A percentile compares a stretch with the other conserved stretches of the same genome.
phyloP scores from a whole-genome alignment of 2,329 filamentous ascomycete genomes.

The Periconia sp. region DNA sequence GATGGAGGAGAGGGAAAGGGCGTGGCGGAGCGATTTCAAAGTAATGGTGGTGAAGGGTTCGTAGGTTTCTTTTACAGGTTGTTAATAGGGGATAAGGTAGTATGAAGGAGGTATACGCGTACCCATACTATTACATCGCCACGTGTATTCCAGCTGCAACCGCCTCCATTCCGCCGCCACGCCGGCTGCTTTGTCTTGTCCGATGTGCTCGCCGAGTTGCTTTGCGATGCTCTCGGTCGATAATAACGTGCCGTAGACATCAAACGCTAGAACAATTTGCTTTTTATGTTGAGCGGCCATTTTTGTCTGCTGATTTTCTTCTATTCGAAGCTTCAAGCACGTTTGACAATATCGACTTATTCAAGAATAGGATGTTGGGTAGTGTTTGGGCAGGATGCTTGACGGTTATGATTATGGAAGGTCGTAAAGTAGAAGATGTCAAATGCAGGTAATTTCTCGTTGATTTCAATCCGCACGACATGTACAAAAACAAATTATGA shows the following conservation, averaged over 20 bases:
- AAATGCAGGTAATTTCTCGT: no score
- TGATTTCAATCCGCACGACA: no score
- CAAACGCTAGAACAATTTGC: conserved; percentile 65
- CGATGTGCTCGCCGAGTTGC: conserved; percentile 60
- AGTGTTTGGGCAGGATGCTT: no score
- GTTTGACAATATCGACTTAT: no score
- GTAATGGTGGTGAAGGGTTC: conserved; percentile 66
- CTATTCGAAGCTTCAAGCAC: no score
- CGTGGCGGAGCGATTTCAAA: conserved; percentile 62
- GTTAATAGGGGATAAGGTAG: neutral
- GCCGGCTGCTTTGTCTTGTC: conserved; percentile 56
- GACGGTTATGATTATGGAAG: no score
- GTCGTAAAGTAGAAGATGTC: no score
- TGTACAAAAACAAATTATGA: no score
- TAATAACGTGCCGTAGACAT: conserved; percentile 74
- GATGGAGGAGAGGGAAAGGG: conserved; percentile 60
- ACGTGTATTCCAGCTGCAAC: conserved; percentile 77
- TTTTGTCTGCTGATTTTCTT: no score
- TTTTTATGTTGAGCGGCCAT: neutral
- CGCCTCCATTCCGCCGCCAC: conserved; percentile 66
- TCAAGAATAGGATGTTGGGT: no score
- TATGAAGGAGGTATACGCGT: conserved; percentile 21
- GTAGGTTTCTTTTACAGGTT: conserved; percentile 55
- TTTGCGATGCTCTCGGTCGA: conserved; percentile 69
- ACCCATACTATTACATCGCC: conserved; percentile 77